Evolutionary conservation across 108 stramenopile genomes (phyloP).

Genomic region (Conticribra weissflogii): DNA sequence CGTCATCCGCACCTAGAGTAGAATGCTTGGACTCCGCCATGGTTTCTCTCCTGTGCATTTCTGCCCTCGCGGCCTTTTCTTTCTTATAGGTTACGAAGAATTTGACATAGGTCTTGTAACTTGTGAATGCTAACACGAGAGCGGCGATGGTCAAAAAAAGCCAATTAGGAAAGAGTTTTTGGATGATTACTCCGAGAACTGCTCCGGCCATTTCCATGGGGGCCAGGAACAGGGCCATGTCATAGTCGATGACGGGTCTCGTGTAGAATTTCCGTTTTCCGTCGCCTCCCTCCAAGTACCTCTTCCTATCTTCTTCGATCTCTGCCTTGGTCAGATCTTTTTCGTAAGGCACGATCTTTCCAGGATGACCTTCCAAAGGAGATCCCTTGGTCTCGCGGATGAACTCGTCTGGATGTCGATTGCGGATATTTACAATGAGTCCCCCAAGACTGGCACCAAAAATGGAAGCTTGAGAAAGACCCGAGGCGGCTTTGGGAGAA

Average conservation of each 20-base stretch:
- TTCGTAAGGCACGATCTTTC: slow-evolving; percentile 23
- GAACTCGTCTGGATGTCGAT: slow-evolving; percentile 48
- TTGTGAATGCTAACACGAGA: slow-evolving; percentile 55
- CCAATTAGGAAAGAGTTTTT: slow-evolving; percentile 68
- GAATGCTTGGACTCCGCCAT: slow-evolving; percentile 6
- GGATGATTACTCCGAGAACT: slow-evolving; percentile 64
- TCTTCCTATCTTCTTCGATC: slow-evolving; percentile 23
- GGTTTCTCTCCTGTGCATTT: neutral
- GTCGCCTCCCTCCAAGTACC: slow-evolving; percentile 31
- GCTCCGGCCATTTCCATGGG: slow-evolving; percentile 83
- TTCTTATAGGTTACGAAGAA: slow-evolving; percentile 42
- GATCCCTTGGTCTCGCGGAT: slow-evolving; percentile 33
- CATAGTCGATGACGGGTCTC: slow-evolving; percentile 73
- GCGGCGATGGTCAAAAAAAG: slow-evolving; percentile 56
- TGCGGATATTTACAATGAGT: slow-evolving; percentile 57
- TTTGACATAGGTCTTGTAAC: slow-evolving; percentile 64
- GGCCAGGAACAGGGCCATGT: slow-evolving; percentile 69
- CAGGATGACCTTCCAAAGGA: slow-evolving; percentile 9
- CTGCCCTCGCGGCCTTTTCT: slow-evolving; percentile 39
- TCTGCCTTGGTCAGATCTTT: slow-evolving; percentile 30
- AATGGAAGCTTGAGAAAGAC: slow-evolving; percentile 67
- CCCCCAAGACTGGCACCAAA: slow-evolving; percentile 73
- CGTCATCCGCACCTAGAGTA: slow-evolving; percentile 9
- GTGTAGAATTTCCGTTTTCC: slow-evolving; percentile 52
- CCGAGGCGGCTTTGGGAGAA: slow-evolving; percentile 63